phyloP scores from a whole-genome alignment of 1,284 basidiomycete genomes.

The Tranzscheliella williamsii region DNA sequence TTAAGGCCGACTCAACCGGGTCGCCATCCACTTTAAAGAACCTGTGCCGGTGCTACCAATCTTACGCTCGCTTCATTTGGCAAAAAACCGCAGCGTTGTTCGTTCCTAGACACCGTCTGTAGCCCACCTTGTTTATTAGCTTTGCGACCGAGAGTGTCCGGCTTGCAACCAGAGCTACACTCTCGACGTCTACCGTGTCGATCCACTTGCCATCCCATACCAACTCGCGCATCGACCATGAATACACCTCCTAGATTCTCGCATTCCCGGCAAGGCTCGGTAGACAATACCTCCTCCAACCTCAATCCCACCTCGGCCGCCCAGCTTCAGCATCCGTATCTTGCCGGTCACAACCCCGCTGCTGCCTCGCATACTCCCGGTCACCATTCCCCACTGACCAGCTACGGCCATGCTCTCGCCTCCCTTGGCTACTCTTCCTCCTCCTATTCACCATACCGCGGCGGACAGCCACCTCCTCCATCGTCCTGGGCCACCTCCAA shows the following conservation, averaged over 20 bases:
- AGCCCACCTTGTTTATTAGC: too few relatives aligned
- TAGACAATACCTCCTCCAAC: conserved; percentile 18
- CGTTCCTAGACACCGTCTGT: too few relatives aligned
- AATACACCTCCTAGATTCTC: conserved; percentile 41
- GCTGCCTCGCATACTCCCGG: conserved; percentile 24
- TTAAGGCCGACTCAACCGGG: too few relatives aligned
- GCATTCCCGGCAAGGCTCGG: conserved; percentile 41
- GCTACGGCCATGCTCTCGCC: conserved; percentile 33
- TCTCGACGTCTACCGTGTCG: too few relatives aligned
- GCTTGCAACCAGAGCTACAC: too few relatives aligned
- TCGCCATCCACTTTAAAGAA: too few relatives aligned
- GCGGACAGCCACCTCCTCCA: conserved; percentile 5
- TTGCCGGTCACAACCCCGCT: conserved; percentile 9
- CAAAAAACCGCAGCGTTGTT: too few relatives aligned
- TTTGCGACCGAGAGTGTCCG: too few relatives aligned
- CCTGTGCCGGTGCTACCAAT: too few relatives aligned
- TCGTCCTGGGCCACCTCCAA: conserved; percentile 26
- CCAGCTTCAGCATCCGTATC: conserved; percentile 30
- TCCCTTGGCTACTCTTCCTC: conserved; percentile 37
- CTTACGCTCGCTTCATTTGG: too few relatives aligned
- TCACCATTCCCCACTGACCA: conserved; percentile 26
- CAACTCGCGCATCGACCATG: too few relatives aligned
- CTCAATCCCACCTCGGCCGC: conserved; percentile 10
- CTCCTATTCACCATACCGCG: conserved; percentile 25
- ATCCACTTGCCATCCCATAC: too few relatives aligned